Base-by-base conservation (phyloP, 306 rosid genomes). In the Dryas drummondii region DNA sequence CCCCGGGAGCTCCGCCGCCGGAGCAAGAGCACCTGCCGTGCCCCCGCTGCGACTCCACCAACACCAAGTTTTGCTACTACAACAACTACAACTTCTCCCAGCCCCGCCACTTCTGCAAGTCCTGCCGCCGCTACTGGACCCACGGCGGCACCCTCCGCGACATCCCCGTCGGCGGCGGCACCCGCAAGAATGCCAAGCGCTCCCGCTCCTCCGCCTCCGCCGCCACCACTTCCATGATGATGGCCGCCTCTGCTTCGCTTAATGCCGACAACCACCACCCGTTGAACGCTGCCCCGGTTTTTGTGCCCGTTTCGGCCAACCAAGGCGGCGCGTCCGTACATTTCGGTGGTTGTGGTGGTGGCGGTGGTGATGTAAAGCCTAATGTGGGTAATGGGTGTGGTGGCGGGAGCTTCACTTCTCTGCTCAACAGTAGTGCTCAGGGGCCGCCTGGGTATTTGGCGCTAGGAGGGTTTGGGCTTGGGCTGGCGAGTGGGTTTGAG, bases 111-210 rank as follows among this genome's bases (percentile, higher is more conserved):
- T 94, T 94, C 84, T 94, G 99, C 87, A 94, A 94, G 80, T 73
- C 93, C 56, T 94, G 99, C 84, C 97, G 99, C n/a, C 97, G 99
- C 27, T 94, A 94, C 80, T 94, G 99, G 99, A 94, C 99, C 4
- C 97, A 92, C 19, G 99, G 99, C 0, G 99, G 99, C 7, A 92
- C 99, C 2, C 99, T 94, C 53, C 97, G 99, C 0, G 98, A 94
- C 78, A 94, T 94, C 54, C 99, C 99, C 5, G 85, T 94, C 51
- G 99, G 99, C 2, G 99, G 99, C 0, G 99, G 98, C 1, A 86
- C 87, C 56, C 89, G 99, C 2, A 94, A 92, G 72, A 94, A 89
- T 74, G 96, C 98, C 13, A 92, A 94, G 76, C 96, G 99, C 68
- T 90, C 93, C 5, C 96, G 99, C n/a, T 87, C 91, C 2, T 53